Conservation (phyloP, 176 grass and related monocot species). For the Cymbopogon citratus region DNA sequence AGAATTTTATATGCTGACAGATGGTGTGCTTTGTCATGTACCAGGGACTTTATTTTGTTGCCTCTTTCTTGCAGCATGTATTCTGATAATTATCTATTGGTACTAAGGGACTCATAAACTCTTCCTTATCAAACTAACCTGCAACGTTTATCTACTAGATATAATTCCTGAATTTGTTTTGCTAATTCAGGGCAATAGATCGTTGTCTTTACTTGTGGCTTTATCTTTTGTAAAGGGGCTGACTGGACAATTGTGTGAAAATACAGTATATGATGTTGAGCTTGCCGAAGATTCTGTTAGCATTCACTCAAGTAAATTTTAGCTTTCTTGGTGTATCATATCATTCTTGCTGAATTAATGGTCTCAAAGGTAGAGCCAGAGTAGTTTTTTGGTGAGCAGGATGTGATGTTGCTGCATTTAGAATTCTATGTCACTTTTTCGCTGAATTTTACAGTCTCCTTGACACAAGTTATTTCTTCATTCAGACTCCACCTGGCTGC, state of each 20-base stretch:
- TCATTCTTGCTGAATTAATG: background rate
- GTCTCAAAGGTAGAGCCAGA: background rate
- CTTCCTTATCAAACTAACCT: background rate
- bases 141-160: background rate
- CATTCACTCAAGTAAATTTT: background rate
- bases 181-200: background rate
- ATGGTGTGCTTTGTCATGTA: background rate
- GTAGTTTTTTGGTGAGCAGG: background rate
- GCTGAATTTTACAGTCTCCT: background rate
- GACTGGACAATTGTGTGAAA: background rate
- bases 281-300: background rate
- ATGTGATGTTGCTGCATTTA: background rate
- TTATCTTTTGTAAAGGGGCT: background rate
- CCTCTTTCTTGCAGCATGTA: background rate
- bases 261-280: background rate
- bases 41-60: background rate
- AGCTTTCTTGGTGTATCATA: background rate
- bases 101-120: background rate
- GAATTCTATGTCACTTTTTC: background rate
- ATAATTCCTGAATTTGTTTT: too few relatives aligned
- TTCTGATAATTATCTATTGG: background rate
- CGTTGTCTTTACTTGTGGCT: background rate
- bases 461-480: conserved; percentile 32
- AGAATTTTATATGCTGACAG: background rate
- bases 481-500: conserved; percentile 88